These are phyloP conservation scores for Stachybotrys elegans DNA, from an alignment of 2,329 filamentous ascomycete species.

Conservation along the genomic window DNA sequence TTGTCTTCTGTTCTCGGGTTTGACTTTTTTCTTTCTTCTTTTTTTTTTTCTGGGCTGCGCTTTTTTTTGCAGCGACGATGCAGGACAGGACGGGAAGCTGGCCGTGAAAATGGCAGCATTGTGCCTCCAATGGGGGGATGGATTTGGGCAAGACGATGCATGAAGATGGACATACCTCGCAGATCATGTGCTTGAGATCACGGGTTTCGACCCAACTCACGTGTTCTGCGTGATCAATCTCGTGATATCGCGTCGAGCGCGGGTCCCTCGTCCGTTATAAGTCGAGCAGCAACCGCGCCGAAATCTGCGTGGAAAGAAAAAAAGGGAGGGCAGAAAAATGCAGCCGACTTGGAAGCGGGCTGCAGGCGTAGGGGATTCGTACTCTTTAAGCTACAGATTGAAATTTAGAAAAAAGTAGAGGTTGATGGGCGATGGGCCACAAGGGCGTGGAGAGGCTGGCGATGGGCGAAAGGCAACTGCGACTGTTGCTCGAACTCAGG, in stretches of 20 bases:
- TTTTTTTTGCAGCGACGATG: background rate
- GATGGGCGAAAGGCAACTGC: conserved; percentile 4
- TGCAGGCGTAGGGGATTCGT: too few relatives aligned
- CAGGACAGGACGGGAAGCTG: too few relatives aligned
- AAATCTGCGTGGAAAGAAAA: conserved; percentile 5
- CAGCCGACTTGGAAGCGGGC: conserved; percentile 8
- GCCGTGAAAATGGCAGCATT: too few relatives aligned
- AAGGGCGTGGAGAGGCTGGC: too few relatives aligned
- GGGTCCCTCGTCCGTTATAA: conserved; percentile 22
- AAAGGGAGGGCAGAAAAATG: conserved; percentile 7
- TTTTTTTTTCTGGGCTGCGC: background rate
- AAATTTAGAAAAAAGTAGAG: too few relatives aligned
- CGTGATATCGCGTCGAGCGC: conserved; percentile 39
- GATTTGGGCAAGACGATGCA: conserved; percentile 6
- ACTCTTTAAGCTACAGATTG: too few relatives aligned
- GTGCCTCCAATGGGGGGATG: background rate
- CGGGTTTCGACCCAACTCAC: conserved; percentile 37
- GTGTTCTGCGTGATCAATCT: conserved; percentile 42
- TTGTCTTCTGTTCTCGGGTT: too few relatives aligned
- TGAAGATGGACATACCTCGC: conserved; percentile 34
- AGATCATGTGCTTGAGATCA: conserved; percentile 44
- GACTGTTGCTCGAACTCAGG: conserved; percentile 17
- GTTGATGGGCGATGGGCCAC: too few relatives aligned
- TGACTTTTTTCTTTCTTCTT: too few relatives aligned
- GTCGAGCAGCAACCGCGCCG: conserved; percentile 16